Base-by-base conservation (phyloP, 495 filamentous ascomycete genomes). In the Haplographium delicatum region DNA sequence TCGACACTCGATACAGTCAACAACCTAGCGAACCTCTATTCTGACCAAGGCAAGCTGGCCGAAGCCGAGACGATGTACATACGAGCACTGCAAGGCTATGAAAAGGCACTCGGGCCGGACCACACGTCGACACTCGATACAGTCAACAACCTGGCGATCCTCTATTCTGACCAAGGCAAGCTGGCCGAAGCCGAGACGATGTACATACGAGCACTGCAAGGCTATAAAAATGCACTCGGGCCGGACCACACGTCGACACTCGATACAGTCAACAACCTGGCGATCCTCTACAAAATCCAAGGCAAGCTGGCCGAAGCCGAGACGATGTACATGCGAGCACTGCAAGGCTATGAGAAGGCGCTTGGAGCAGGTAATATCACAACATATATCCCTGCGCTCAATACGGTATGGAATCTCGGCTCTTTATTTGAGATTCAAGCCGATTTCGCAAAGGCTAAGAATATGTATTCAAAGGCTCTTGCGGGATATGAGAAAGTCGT, bases 161-260 rank as follows among this genome's bases (percentile, higher is more conserved):
- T 65, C 46, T 72, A 52, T 50, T 30, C 53, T 28, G 15, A 23
- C 42, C 58, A 40, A 20, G 20, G 37, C 5, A 35, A 35, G 31
- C 31, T 35, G 11, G 34, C 23, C 20, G 24, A 38, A 19, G 65
- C 63, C 0, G 57, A 67, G 54, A 23, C 60, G 56, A 66, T 66
- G 53, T 62, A 62, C 33, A 19, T 56, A 50, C 59, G 56, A 55
- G 65, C 63, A 30, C 62, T 67, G 23, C 28, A 56, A 53, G 62
- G 62, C 58, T 45, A 55, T 4, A 65, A 72, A 59, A 62, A 68
- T 48, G 56, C 53, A 34, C 50, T 61, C 6, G 65, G 68, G 27
- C 57, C 49, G 35, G 58, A 73, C 44, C 66, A 72, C 53, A 54
- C 48, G 51, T 58, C 53, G 41, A 73, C 65, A 18, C 67, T 72